phyloP scores from a whole-genome alignment of 139 green algal genomes.

The Chlorella sp. region DNA sequence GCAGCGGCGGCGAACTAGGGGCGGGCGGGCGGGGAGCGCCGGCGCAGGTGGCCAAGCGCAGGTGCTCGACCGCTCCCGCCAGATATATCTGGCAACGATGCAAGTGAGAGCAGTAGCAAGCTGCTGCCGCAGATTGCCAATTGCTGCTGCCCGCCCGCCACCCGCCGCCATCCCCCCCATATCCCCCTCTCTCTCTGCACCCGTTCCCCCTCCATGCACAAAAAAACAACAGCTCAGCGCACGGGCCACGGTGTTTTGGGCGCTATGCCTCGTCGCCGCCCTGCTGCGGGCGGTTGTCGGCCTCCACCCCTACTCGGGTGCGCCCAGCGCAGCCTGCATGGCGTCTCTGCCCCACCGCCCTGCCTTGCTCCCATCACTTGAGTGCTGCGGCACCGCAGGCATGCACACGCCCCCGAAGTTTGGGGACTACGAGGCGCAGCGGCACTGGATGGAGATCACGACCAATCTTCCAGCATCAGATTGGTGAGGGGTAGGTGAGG shows the following conservation, averaged over 20 bases:
- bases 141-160: neutral
- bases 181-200: neutral
- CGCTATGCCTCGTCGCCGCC: conserved; percentile 35
- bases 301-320: conserved; percentile 83
- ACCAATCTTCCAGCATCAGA: conserved; percentile 67
- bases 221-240: too few relatives aligned
- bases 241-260: too few relatives aligned
- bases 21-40: too few relatives aligned
- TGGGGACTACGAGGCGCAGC: conserved; percentile 98
- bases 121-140: neutral
- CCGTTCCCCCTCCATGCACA: neutral
- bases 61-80: too few relatives aligned
- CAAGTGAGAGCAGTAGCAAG: neutral
- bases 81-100: neutral
- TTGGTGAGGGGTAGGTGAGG: conserved; percentile 67
- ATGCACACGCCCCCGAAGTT: conserved; percentile 73
- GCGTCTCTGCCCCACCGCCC: neutral
- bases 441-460: conserved; percentile 99
- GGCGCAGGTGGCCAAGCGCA: too few relatives aligned
- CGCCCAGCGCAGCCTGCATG: neutral
- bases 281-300: conserved; percentile 67
- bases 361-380: neutral
- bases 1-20: too few relatives aligned
- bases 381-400: conserved; percentile 45
- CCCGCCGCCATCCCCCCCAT: neutral